Evolutionary conservation across 2,329 filamentous ascomycete species (phyloP), one percentile per base, ranked within the genome.

Genomic region (Pestalotiopsis sp.): DNA sequence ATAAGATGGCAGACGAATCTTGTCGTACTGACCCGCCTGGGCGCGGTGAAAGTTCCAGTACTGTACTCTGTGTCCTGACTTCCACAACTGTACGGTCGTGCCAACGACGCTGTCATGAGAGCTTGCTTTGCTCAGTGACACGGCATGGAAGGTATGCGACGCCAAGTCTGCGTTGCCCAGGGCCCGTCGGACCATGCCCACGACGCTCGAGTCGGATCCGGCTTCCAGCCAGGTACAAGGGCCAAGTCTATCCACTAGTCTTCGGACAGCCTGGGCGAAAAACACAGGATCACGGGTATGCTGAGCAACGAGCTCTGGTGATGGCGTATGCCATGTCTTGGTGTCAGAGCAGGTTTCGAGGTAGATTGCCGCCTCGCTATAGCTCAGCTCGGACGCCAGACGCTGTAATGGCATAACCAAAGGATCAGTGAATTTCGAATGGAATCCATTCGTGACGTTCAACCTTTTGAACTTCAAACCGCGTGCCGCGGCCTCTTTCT

Each of bases 1-100:
- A 67, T 84, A 84, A 0, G 82, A 79, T 0, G 82, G 82, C 0
- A 85, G 73, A 0, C 77, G 39, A 2, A 82, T 31, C 0, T 63
- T 67, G 0, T 60, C 49, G 25, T 76, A 72, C 0, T 72, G 60
- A 2, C n/a, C 1, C 0, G 68, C 76, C 64, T 84, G 80, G 0
- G 4, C 4, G 1, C n/a, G 25, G n/a, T 70, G 78, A 57, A 81
- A 79, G 0, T 75, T 62, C 85, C 84, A 86, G 72, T 79, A 82
- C 0, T 75, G 67, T 0, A 79, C 70, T 0, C 58, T 27, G 0
- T 82, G 3, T 0, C 83, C 83, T 1, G 71, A 60, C 39, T 80
- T 81, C 84, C 84, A 86, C 0, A 86, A 75, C 0, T 45, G 17
- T 1, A 73, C 12, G 0, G 78, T 78, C 0, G 73, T 66, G 36